Evolutionary conservation across 192 early-diverging fungal species (phyloP).

Genomic region (Spizellomyces sp.): DNA sequence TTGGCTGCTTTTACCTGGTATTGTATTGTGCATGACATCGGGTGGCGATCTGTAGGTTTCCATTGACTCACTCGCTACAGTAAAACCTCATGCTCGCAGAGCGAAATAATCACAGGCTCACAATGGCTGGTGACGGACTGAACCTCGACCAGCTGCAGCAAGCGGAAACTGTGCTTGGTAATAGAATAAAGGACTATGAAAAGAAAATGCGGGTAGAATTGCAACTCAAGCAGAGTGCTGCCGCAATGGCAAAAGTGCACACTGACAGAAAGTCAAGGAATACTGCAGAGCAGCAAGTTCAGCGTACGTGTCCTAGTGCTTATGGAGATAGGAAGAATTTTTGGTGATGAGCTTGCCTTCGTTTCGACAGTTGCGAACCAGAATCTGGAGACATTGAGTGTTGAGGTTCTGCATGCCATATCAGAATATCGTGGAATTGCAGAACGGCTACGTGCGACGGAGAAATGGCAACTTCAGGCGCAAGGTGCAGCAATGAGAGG

Average conservation of each 20-base stretch:
- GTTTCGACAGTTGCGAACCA: not conserved
- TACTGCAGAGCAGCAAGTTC: constrained; percentile 17
- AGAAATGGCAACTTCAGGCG: constrained; percentile 13
- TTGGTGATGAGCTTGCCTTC: too few relatives aligned
- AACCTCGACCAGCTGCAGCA: not conserved
- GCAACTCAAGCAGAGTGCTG: constrained; percentile 13
- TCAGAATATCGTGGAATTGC: constrained; percentile 8
- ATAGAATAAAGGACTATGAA: constrained; percentile 15
- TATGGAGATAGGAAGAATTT: too few relatives aligned
- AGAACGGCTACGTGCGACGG: constrained; percentile 2
- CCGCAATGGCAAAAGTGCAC: constrained; percentile 21
- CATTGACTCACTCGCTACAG: too few relatives aligned
- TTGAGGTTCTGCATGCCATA: constrained; percentile 6
- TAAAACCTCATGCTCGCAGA: too few relatives aligned
- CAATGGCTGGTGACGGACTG: too few relatives aligned
- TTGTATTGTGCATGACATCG: too few relatives aligned
- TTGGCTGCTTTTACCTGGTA: too few relatives aligned
- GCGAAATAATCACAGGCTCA: too few relatives aligned
- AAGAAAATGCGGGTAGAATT: constrained; percentile 19
- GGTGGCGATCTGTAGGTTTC: too few relatives aligned
- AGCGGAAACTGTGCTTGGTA: not conserved
- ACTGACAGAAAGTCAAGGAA: constrained; percentile 15
- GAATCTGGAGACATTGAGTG: constrained; percentile 15
- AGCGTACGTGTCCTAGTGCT: not conserved
- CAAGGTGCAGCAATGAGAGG: not conserved